phyloP scores from a whole-genome alignment of 345 rosid genomes.

The Cochlearia excelsa region DNA sequence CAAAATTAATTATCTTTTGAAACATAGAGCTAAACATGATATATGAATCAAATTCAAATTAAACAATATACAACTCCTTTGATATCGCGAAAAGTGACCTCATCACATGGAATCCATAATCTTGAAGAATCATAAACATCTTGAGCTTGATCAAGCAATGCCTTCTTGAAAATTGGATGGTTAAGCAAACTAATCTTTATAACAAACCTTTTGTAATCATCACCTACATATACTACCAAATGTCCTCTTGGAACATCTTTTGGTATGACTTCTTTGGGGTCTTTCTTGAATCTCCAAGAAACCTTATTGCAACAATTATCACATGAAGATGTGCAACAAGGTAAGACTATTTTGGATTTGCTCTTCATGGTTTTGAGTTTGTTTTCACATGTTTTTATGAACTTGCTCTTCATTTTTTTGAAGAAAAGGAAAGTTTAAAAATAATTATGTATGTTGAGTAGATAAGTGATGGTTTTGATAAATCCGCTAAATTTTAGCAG shows the following conservation, averaged over 20 bases:
- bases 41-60: conserved; percentile 31
- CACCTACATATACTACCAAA: conserved; percentile 78
- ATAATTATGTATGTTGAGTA: no score
- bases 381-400: conserved; percentile 43
- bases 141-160: conserved; percentile 69
- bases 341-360: conserved; percentile 43
- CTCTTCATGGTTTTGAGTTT: conserved; percentile 53
- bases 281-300: conserved; percentile 45
- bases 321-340: conserved; percentile 44
- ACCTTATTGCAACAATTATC: conserved; percentile 48
- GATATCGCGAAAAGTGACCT: conserved; percentile 59
- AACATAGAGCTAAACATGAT: conserved; percentile 25
- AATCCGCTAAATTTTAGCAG: no score
- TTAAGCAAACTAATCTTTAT: conserved; percentile 62
- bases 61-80: conserved; percentile 21
- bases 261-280: conserved; percentile 52
- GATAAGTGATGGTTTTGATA: no score
- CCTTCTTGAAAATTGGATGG: conserved; percentile 79
- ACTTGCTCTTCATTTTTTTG: conserved; percentile 43
- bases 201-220: conserved; percentile 59
- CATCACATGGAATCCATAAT: conserved; percentile 85
- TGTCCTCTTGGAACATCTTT: conserved; percentile 87
- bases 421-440: neutral
- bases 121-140: conserved; percentile 66
- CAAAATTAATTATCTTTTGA: conserved; percentile 22